These are phyloP conservation scores for Nematocida sp. DNA, from an alignment of 371 early-diverging fungal species.

Conservation along the genomic window DNA sequence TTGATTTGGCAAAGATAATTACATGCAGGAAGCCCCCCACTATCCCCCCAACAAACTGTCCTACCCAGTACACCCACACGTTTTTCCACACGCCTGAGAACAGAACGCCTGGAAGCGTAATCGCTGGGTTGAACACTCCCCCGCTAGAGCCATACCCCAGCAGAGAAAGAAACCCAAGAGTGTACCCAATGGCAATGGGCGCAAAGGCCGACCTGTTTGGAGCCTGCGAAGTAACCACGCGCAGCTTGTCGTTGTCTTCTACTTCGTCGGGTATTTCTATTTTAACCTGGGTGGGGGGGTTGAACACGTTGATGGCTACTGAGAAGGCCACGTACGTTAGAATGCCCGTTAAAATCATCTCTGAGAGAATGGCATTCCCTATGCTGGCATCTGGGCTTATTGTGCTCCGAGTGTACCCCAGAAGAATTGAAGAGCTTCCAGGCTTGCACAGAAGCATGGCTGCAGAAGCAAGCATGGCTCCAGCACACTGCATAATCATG, in stretches of 20 bases:
- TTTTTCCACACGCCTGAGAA: slow-evolving; percentile 66
- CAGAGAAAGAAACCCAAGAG: slow-evolving; percentile 69
- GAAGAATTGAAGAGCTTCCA: slow-evolving; percentile 39
- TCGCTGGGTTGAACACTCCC: slow-evolving; percentile 71
- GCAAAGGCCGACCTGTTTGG: slow-evolving; percentile 62
- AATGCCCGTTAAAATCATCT: slow-evolving; percentile 69
- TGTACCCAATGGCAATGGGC: slow-evolving; percentile 64
- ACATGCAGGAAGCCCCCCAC: slow-evolving; percentile 66
- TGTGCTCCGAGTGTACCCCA: slow-evolving; percentile 57
- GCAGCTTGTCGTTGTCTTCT: slow-evolving; percentile 62
- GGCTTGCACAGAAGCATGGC: slow-evolving; percentile 67
- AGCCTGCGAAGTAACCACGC: slow-evolving; percentile 46
- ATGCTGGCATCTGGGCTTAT: slow-evolving; percentile 37
- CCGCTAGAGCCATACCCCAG: slow-evolving; percentile 69
- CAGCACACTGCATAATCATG: slow-evolving; percentile 67
- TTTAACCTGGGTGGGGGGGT: slow-evolving; percentile 57
- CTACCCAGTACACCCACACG: slow-evolving; percentile 68
- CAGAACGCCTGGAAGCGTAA: slow-evolving; percentile 66
- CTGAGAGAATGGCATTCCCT: slow-evolving; percentile 63
- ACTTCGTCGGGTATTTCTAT: slow-evolving; percentile 62
- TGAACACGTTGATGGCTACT: slow-evolving; percentile 70
- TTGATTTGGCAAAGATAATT: slow-evolving; percentile 52
- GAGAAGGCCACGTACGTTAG: slow-evolving; percentile 72
- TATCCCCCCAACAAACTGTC: slow-evolving; percentile 68
- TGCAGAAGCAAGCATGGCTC: slow-evolving; percentile 67